Evolutionary conservation across 2,329 filamentous ascomycete genomes (phyloP).

Genomic region (Claviceps sp.): DNA sequence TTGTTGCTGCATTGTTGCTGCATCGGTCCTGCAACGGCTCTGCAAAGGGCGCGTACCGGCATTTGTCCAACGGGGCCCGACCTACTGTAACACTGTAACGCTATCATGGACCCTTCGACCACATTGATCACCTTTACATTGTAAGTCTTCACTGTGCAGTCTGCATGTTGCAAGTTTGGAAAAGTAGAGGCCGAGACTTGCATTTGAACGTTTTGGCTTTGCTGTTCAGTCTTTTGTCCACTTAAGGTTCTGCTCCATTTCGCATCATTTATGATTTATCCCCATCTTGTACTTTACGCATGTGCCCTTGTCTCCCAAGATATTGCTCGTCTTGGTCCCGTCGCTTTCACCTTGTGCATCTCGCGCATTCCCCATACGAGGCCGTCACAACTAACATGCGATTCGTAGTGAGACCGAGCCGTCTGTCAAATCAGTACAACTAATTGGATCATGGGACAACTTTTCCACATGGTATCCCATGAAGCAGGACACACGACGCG

Average conservation of each 20-base stretch:
- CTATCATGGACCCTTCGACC: slow-evolving; percentile 43
- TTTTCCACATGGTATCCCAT: slow-evolving; percentile 68
- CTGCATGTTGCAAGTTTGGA: too few species aligned
- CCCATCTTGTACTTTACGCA: not conserved
- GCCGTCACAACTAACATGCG: slow-evolving; percentile 10
- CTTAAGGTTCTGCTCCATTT: not conserved
- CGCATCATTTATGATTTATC: not conserved
- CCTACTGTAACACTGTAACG: not conserved
- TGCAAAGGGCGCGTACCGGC: not conserved
- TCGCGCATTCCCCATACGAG: too few species aligned
- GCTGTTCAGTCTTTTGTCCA: too few species aligned
- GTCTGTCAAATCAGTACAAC: slow-evolving; percentile 55
- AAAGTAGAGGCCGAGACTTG: too few species aligned
- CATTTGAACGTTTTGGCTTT: not conserved
- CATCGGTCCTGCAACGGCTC: too few species aligned
- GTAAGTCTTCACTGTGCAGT: slow-evolving; percentile 29
- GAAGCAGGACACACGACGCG: slow-evolving; percentile 64
- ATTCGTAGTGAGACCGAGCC: slow-evolving; percentile 42
- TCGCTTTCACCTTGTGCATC: not conserved
- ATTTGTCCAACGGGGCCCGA: not conserved
- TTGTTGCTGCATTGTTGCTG: too few species aligned
- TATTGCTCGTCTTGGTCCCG: not conserved
- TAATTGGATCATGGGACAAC: slow-evolving; percentile 93
- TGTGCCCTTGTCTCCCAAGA: not conserved
- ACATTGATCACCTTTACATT: slow-evolving; percentile 57